Evolutionary conservation across 2,329 filamentous ascomycete species (phyloP).

Genomic region (Ophiostoma himal-ulmi): DNA sequence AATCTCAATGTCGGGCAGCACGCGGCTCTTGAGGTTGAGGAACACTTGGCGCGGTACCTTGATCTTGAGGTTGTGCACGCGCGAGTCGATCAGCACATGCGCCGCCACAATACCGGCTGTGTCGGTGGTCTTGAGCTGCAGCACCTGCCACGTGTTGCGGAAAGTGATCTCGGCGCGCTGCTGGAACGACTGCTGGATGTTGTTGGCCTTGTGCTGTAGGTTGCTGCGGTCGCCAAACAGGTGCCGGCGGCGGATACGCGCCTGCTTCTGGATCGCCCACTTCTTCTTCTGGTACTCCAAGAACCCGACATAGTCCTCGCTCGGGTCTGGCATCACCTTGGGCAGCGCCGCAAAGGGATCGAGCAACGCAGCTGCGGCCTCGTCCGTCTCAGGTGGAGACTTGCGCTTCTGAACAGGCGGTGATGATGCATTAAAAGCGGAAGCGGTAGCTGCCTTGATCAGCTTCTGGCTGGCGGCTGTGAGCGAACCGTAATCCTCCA

Average conservation of each 20-base stretch:
- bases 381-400: constrained; percentile 57
- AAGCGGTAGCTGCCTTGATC: constrained; percentile 44
- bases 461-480: constrained; percentile 30
- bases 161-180: constrained; percentile 88
- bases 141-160: constrained; percentile 88
- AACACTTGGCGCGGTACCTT: constrained; percentile 86
- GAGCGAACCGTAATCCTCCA: constrained; percentile 68
- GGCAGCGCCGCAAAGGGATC: constrained; percentile 82
- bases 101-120: constrained; percentile 80
- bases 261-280: constrained; percentile 96
- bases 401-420: constrained; percentile 61
- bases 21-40: constrained; percentile 81
- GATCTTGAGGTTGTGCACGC: constrained; percentile 81
- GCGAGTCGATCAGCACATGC: constrained; percentile 87
- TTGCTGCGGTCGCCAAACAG: constrained; percentile 73
- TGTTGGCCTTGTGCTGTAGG: constrained; percentile 33
- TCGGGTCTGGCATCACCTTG: constrained; percentile 74
- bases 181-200: constrained; percentile 68
- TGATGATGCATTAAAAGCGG: constrained; percentile 26
- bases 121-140: constrained; percentile 79
- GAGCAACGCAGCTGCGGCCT: constrained; percentile 39
- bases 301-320: constrained; percentile 81
- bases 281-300: constrained; percentile 95
- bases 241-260: constrained; percentile 76
- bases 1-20: constrained; percentile 82